Conservation (phyloP, 75 land plant genomes). For the Azolla pinnata region DNA sequence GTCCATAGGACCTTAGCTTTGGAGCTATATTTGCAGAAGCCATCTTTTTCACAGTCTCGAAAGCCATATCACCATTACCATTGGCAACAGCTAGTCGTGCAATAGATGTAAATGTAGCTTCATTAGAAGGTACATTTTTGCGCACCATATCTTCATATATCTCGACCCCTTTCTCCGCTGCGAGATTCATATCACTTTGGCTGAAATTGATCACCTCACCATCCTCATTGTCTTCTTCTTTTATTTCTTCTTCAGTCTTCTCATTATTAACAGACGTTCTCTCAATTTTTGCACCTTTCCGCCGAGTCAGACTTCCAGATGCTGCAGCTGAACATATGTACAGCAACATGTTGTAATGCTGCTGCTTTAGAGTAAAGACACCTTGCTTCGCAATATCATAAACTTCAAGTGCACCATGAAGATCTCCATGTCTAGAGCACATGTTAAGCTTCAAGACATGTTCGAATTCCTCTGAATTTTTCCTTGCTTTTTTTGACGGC, state of each 20-base stretch:
- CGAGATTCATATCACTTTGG: slow-evolving; percentile 25
- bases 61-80: slow-evolving; percentile 59
- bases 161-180: slow-evolving; percentile 45
- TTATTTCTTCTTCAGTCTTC: not conserved
- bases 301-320: slow-evolving; percentile 40
- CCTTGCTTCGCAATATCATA: slow-evolving; percentile 44
- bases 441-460: slow-evolving; percentile 25
- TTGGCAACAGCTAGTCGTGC: slow-evolving; percentile 74
- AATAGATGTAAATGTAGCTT: slow-evolving; percentile 73
- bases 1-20: slow-evolving; percentile 62
- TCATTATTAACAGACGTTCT: not conserved
- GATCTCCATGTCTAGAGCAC: slow-evolving; percentile 69
- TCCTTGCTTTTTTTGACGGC: not conserved
- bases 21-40: slow-evolving; percentile 35
- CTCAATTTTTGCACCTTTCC: slow-evolving; percentile 30
- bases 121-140: slow-evolving; percentile 39
- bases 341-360: slow-evolving; percentile 71
- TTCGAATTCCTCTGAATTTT: not conserved
- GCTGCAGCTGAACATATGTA: slow-evolving; percentile 61
- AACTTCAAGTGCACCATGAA: slow-evolving; percentile 50
- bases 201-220: slow-evolving; percentile 13
- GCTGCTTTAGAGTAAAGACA: slow-evolving; percentile 27
- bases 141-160: slow-evolving; percentile 48
- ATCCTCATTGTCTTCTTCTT: slow-evolving; percentile 1
- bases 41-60: slow-evolving; percentile 60